Conservation (phyloP, 2,329 filamentous ascomycete genomes). For the Aspergillus novoparasiticus region DNA sequence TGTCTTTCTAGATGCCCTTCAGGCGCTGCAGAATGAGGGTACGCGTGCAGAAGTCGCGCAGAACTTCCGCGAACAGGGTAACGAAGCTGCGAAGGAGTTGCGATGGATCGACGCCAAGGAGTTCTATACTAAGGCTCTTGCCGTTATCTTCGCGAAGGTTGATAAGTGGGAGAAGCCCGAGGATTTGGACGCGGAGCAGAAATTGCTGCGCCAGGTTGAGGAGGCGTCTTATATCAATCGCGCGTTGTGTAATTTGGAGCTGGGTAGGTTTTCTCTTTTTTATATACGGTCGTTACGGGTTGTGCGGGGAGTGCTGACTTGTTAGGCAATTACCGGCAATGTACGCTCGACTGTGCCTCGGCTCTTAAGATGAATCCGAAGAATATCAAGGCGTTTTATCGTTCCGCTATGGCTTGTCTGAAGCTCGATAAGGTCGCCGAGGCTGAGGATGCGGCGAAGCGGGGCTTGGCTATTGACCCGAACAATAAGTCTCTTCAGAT, state of each 20-base stretch:
- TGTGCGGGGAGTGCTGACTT: constrained; percentile 10
- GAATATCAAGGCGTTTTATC: constrained; percentile 91
- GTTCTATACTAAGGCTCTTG: constrained; percentile 86
- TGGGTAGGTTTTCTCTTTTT: constrained; percentile 56
- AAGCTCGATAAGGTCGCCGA: constrained; percentile 77
- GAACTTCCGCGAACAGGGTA: constrained; percentile 89
- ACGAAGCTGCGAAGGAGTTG: constrained; percentile 77
- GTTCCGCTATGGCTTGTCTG: constrained; percentile 76
- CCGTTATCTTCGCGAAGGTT: constrained; percentile 68
- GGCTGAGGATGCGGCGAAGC: constrained; percentile 75
- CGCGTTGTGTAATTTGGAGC: constrained; percentile 83
- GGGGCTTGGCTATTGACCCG: constrained; percentile 72
- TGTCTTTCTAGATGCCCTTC: constrained; percentile 79
- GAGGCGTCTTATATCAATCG: constrained; percentile 84
- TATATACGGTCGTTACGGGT: neutral
- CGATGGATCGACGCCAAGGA: constrained; percentile 82
- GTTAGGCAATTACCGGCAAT: constrained; percentile 79
- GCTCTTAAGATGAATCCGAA: constrained; percentile 75
- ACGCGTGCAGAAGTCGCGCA: constrained; percentile 78
- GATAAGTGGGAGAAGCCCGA: constrained; percentile 53
- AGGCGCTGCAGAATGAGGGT: constrained; percentile 90
- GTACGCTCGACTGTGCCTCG: constrained; percentile 79
- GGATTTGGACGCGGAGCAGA: constrained; percentile 60
- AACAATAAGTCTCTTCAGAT: constrained; percentile 67
- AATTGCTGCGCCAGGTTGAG: constrained; percentile 64